Percentiles rank a stretch among this genome's conserved stretches.
Conservation (phyloP, 1,139 yeast species). For the Pichia sp. region DNA sequence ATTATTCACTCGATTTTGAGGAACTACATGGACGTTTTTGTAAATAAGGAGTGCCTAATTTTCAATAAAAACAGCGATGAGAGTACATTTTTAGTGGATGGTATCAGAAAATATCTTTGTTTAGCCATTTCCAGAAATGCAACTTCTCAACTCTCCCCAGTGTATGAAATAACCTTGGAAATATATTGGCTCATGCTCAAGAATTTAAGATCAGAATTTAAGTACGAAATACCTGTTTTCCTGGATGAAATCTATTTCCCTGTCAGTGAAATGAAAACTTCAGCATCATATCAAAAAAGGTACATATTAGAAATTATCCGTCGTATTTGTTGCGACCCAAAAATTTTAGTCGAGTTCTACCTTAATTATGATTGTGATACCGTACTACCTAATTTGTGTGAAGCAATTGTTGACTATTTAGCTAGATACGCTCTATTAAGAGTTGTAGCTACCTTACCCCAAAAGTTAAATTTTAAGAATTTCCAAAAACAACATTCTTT, state of each 20-base stretch:
- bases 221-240: slow-evolving; percentile 89
- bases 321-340: slow-evolving; percentile 80
- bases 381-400: slow-evolving; percentile 79
- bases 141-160: slow-evolving; percentile 86
- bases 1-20: slow-evolving; percentile 80
- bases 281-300: slow-evolving; percentile 89
- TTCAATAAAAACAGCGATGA: slow-evolving; percentile 55
- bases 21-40: slow-evolving; percentile 79
- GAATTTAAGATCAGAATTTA: slow-evolving; percentile 80
- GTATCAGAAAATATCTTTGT: slow-evolving; percentile 81
- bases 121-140: slow-evolving; percentile 85
- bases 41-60: slow-evolving; percentile 60
- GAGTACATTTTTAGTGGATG: slow-evolving; percentile 63
- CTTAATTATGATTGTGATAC: slow-evolving; percentile 94
- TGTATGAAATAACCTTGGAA: slow-evolving; percentile 86
- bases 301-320: slow-evolving; percentile 76
- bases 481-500: slow-evolving; percentile 58
- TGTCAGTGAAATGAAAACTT: slow-evolving; percentile 84
- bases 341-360: slow-evolving; percentile 86
- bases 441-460: slow-evolving; percentile 60
- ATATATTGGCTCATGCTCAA: slow-evolving; percentile 87
- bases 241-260: slow-evolving; percentile 93
- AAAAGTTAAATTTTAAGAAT: slow-evolving; percentile 62
- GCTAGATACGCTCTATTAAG: slow-evolving; percentile 69
- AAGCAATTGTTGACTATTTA: slow-evolving; percentile 70